These are phyloP conservation scores for Leptographium flavum DNA, from an alignment of 2,329 filamentous ascomycete genomes.

Conservation along the genomic window DNA sequence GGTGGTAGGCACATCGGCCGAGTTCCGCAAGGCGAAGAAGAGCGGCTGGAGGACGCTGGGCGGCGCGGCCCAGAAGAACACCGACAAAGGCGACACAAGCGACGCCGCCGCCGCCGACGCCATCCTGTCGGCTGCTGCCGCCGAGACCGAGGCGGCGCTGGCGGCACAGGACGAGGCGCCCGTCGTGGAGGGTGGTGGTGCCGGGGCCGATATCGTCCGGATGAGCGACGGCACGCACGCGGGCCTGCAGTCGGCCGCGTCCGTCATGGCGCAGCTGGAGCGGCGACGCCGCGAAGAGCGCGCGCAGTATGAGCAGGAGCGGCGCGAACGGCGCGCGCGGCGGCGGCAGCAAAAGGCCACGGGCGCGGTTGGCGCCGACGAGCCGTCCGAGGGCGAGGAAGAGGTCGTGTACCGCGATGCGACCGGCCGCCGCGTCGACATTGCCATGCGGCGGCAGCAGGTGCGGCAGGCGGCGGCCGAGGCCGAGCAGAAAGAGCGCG, in stretches of 20 bases:
- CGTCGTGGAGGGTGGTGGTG: slow-evolving; percentile 32
- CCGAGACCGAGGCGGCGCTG: slow-evolving; percentile 43
- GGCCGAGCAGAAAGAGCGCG: slow-evolving; percentile 56
- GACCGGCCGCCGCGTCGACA: slow-evolving; percentile 83
- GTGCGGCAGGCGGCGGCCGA: slow-evolving; percentile 51
- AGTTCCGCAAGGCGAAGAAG: slow-evolving; percentile 64
- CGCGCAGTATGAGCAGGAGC: slow-evolving; percentile 17
- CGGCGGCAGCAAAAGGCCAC: slow-evolving; percentile 21
- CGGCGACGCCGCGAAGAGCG: slow-evolving; percentile 31
- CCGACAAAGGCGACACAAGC: not conserved
- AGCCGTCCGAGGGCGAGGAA: slow-evolving; percentile 21
- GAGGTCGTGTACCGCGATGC: slow-evolving; percentile 93
- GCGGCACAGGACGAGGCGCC: slow-evolving; percentile 35
- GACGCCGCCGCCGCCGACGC: slow-evolving; percentile 50
- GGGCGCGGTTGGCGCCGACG: slow-evolving; percentile 59
- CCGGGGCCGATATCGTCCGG: slow-evolving; percentile 30
- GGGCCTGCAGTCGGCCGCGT: slow-evolving; percentile 69
- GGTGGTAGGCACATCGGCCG: slow-evolving; percentile 36
- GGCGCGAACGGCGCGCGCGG: slow-evolving; percentile 14
- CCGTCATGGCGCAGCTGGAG: slow-evolving; percentile 57
- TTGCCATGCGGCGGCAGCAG: slow-evolving; percentile 80
- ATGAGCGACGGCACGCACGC: slow-evolving; percentile 85
- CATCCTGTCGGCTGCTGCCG: slow-evolving; percentile 59
- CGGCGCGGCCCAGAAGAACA: slow-evolving; percentile 14
- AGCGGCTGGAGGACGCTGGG: slow-evolving; percentile 67